Conservation (phyloP, 768 basidiomycete genomes). For the Termitomyces sp. region DNA sequence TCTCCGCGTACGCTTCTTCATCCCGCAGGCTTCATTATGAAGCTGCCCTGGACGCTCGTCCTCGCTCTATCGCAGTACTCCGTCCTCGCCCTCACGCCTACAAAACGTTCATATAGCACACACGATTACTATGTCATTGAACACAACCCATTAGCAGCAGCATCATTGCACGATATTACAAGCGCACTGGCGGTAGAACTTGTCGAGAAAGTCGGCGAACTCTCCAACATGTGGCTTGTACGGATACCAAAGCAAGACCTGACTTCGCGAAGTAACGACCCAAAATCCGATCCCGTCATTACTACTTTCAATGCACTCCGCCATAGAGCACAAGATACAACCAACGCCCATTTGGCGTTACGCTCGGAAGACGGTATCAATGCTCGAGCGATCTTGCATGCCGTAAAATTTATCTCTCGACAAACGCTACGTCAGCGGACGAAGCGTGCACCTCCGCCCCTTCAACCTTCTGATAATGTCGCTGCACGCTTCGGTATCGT, state of each 20-base stretch:
- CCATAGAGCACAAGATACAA: conserved; percentile 21
- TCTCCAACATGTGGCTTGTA: conserved; percentile 79
- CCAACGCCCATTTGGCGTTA: neutral
- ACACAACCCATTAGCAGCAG: conserved; percentile 37
- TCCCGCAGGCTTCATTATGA: conserved; percentile 18
- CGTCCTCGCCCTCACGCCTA: conserved; percentile 28
- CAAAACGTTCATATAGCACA: conserved; percentile 48
- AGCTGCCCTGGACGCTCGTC: conserved; percentile 23
- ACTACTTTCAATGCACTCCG: conserved; percentile 41
- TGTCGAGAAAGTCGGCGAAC: conserved; percentile 84
- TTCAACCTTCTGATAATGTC: conserved; percentile 22
- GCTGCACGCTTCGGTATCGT: conserved; percentile 33
- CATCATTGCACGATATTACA: conserved; percentile 60
- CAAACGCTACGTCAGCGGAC: conserved; percentile 62
- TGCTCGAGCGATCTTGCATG: conserved; percentile 41
- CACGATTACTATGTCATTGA: conserved; percentile 83
- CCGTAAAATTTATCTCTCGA: conserved; percentile 54
- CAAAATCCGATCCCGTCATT: conserved; percentile 38
- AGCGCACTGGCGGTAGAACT: conserved; percentile 70
- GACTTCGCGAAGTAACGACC: conserved; percentile 25
- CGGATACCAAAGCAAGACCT: conserved; percentile 40
- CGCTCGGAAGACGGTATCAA: conserved; percentile 35
- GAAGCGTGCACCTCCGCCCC: conserved; percentile 74
- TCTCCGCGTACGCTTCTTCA: conserved; percentile 8
- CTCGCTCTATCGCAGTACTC: conserved; percentile 24